Evolutionary conservation across 331 rosid genomes (phyloP), one percentile per base, ranked within the genome.

Genomic region (Pyrus hybrid): DNA sequence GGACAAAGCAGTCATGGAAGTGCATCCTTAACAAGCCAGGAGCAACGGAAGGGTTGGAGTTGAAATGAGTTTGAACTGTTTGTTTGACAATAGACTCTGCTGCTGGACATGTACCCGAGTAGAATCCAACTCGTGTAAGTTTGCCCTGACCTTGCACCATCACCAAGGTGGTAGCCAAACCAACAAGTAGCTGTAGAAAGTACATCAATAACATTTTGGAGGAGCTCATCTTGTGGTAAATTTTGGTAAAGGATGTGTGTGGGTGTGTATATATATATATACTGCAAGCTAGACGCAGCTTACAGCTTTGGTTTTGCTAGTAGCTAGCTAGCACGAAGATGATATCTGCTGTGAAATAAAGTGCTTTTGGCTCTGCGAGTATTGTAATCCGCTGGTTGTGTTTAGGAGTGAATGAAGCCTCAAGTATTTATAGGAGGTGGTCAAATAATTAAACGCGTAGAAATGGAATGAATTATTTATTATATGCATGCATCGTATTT

Each of bases 1-100:
- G 82, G 18, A 91, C 97, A 18, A 93, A 93, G 73, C 97, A 93
- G 16, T 93, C 96, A 7, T 93, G 98, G 81, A 91, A 93, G 70
- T 87, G 97, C 93, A 91, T 69, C 53, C 97, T 83, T 12, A 93
- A 81, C 26, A 93, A 25, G 0, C 87, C 95, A 5, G 98, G 88
- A 22, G 97, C 97, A 2, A 87, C 6, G 3, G 85, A 11, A 6
- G 84, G 82, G 18, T 89, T 71, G 4, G 90, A 84, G 0, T 33
- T 64, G 67, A 87, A 71, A 66, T 88, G 93, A 28, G 91, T 23
- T 49, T 68, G 49, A 17, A 88, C 94, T 0, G 95, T 78, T 11
- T 93, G 70, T 7, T 35, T 71, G 33, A 93, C 90, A 63, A 90
- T 87, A 29, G 85, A 85, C 77, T 93, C 98, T 0, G 80, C 95